Conservation (phyloP, 176 grass and related monocot genomes). For the Carex parvula region DNA sequence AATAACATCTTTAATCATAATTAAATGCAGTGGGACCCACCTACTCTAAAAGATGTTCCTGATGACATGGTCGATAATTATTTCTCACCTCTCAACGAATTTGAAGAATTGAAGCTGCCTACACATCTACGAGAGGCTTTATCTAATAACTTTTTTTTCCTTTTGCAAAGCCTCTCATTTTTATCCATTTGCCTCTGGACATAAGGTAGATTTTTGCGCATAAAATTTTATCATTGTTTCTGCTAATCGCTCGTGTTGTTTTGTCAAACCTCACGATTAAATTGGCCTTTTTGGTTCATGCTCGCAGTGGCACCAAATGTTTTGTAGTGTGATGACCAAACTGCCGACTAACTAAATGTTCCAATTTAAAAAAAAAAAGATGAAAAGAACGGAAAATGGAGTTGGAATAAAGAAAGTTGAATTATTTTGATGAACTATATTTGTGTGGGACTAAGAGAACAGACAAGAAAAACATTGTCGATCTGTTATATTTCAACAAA, state of each 20-base stretch:
- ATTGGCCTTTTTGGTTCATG: background rate
- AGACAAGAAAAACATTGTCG: background rate
- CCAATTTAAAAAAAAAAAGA: background rate
- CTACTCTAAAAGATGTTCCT: constrained; percentile 63
- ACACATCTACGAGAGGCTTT: constrained; percentile 65
- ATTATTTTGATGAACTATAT: background rate
- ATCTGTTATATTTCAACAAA: background rate
- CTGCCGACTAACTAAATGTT: background rate
- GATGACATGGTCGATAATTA: constrained; percentile 75
- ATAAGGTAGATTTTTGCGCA: background rate
- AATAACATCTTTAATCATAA: constrained; percentile 4
- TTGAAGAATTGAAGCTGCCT: constrained; percentile 80
- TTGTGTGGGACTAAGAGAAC: background rate
- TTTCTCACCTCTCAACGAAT: constrained; percentile 75
- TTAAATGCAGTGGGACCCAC: constrained; percentile 86
- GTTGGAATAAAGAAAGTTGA: background rate
- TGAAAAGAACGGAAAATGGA: background rate
- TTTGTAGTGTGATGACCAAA: background rate
- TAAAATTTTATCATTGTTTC: constrained; percentile 8
- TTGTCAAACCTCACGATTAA: background rate
- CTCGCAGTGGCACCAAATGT: background rate
- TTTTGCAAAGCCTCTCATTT: background rate
- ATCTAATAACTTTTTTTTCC: constrained; percentile 29
- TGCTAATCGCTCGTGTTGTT: background rate
- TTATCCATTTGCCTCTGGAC: background rate